Base-by-base conservation (phyloP, 371 early-diverging fungal species). In the Mortierella sp. region DNA sequence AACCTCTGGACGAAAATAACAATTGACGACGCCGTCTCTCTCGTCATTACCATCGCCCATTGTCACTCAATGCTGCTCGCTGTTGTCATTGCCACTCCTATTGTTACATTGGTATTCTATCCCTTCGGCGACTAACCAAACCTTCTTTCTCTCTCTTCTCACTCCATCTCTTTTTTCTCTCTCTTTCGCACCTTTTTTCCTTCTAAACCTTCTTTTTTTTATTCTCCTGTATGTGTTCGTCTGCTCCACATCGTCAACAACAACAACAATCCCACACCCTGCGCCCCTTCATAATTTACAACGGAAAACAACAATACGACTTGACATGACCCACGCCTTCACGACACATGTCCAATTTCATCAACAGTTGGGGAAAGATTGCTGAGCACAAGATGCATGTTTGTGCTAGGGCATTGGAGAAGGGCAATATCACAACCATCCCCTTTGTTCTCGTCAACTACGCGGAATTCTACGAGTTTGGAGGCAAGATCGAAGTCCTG, bases 361-460 rank as follows among this genome's bases (percentile, higher is more conserved):
- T 24, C 48, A 50, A 40, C 77, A 85, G 85, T 50, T 85, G 85
- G 85, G 85, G 85, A 26, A 85, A 85, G 59, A 85, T 81, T 76
- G 85, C 85, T n/a, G 85, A 85, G 43, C 85, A 85, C 76, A 85
- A 85, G 72, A 85, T 85, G 85, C 81, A 85, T 31, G 81, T 85
- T 26, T 80, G 81, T 53, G 85, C 85, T 24, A 69, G 71, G n/a
- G 81, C 75, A 55, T 44, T 85, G 34, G 85, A 85, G 71, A 59
- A 81, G 9, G 85, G 85, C 75, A 81, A 78, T 74, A 85, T 85
- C 72, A 85, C 85, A 14, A 55, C 70, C 16, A 85, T 85, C 72
- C 85, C 85, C 3, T 81, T 85, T 59, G 81, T 85, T 4, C 51
- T 85, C 24, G 85, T 85, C 73, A 81, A 85, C 57, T 85, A 85